Conservation (phyloP, 352 stramenopile genomes). For the Globisporangium uncinulatum region DNA sequence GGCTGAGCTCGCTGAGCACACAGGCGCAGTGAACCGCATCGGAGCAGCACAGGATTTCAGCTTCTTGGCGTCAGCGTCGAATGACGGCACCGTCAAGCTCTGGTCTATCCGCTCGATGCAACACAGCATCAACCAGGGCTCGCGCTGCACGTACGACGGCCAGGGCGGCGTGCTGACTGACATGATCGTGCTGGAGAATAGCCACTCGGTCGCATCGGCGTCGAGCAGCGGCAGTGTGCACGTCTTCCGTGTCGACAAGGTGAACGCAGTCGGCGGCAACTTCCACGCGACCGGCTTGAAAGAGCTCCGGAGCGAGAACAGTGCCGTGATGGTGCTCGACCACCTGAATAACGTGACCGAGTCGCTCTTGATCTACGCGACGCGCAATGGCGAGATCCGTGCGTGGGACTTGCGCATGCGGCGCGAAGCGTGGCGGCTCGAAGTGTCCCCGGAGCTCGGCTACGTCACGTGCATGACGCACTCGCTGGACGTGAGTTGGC, state of each 20-base stretch:
- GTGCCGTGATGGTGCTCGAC: conserved; percentile 93
- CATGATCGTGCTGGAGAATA: conserved; percentile 95
- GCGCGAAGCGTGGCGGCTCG: conserved; percentile 90
- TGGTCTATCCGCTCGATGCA: conserved; percentile 93
- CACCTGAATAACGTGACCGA: conserved; percentile 95
- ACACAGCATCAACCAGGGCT: conserved; percentile 91
- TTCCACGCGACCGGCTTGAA: conserved; percentile 68
- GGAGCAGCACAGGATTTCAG: conserved; percentile 92
- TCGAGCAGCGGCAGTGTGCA: conserved; percentile 90
- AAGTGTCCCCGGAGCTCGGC: conserved; percentile 91
- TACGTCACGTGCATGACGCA: conserved; percentile 95
- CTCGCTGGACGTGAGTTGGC: conserved; percentile 93
- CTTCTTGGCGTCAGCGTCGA: conserved; percentile 95
- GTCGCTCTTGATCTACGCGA: conserved; percentile 93
- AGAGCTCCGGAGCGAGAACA: conserved; percentile 76
- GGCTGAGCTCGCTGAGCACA: conserved; percentile 90
- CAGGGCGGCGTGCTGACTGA: conserved; percentile 91
- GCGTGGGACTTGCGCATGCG: conserved; percentile 91
- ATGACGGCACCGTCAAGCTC: conserved; percentile 95
- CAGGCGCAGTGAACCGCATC: conserved; percentile 89
- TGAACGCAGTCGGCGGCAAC: conserved; percentile 59
- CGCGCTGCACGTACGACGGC: conserved; percentile 90
- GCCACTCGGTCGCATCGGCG: conserved; percentile 91
- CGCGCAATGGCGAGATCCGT: conserved; percentile 85
- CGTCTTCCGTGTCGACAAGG: conserved; percentile 95